Base-by-base conservation (phyloP, 768 basidiomycete species). In the Leucocoprinus sp. region DNA sequence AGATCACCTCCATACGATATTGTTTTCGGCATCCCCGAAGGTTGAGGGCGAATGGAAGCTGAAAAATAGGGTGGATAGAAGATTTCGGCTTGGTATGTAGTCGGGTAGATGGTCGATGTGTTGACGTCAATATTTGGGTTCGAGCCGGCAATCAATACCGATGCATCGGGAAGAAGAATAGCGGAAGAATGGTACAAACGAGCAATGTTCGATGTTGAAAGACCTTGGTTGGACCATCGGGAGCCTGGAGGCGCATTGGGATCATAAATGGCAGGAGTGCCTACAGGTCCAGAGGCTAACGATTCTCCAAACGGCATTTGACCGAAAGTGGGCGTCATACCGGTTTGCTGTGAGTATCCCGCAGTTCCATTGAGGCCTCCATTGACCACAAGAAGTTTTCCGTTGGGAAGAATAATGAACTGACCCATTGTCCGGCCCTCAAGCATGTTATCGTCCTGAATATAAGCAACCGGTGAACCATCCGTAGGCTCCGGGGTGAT, bases 51-150 rank as follows among this genome's bases (percentile, higher is more conserved):
- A 0, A 69, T 68, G 36, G 64, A 57, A 8, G 83, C 74, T 31
- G 75, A 69, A 68, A 84, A 97, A 67, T 95, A 99, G 8, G 80
- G 72, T 0, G 95, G 95, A 67, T 93, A 97, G 71, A 93, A 99
- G 31, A 82, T 74, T 60, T 95, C 92, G 1, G 84, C 82, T 24
- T 77, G 68, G 57, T 93, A 93, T 21, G 81, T 78, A 1, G 91
- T 91, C 1, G 84, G 82, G 69, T 70, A 91, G 27, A 70, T 29
- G 8, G 75, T 72, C n/a, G 66, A 61, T 26, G 66, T 50, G 55
- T 84, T 82, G 50, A 84, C 82, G 55, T 97, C 93, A 26, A 85
- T 70, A 57, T 93, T 93, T 1, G 93, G 93, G 66, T 97, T 97
- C 24, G 89, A 91, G 5, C 95, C 95, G 23, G 89, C 90, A 52